Evolutionary conservation across 768 basidiomycete species (phyloP).

Genomic region (Galerina sulciceps): DNA sequence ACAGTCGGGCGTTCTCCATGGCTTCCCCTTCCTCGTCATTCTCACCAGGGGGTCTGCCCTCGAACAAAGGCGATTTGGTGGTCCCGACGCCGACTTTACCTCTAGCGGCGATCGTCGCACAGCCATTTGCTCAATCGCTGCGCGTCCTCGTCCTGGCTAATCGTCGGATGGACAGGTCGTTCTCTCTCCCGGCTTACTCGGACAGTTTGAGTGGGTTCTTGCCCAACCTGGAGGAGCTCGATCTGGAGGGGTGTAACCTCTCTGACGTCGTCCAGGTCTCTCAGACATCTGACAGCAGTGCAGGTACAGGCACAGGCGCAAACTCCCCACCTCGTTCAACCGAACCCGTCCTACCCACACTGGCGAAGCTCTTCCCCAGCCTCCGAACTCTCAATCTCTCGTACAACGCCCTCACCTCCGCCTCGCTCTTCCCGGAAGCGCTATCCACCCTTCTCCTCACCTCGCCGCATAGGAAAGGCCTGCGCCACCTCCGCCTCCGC

Average conservation of each 20-base stretch:
- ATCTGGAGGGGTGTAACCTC: constrained; percentile 74
- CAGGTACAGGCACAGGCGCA: constrained; percentile 29
- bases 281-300: constrained; percentile 31
- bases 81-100: constrained; percentile 74
- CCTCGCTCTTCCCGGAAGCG: constrained; percentile 50
- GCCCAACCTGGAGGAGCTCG: constrained; percentile 74
- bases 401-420: constrained; percentile 69
- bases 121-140: constrained; percentile 64
- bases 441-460: constrained; percentile 58
- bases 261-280: constrained; percentile 59
- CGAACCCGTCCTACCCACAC: constrained; percentile 60
- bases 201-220: constrained; percentile 46
- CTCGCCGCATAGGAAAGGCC: constrained; percentile 50
- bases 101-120: constrained; percentile 59
- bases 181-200: constrained; percentile 50
- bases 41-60: not conserved
- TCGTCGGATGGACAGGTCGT: constrained; percentile 68
- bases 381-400: constrained; percentile 73
- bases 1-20: constrained; percentile 67
- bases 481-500: constrained; percentile 67
- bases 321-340: constrained; percentile 46
- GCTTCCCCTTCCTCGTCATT: constrained; percentile 34
- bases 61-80: constrained; percentile 44
- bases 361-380: constrained; percentile 72
- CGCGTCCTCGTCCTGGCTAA: constrained; percentile 63